A percentile compares a stretch with the other conserved stretches of the same genome.
These are phyloP conservation scores for Alternaria ethzedia DNA, from an alignment of 2,329 filamentous ascomycete species.

Conservation along the genomic window DNA sequence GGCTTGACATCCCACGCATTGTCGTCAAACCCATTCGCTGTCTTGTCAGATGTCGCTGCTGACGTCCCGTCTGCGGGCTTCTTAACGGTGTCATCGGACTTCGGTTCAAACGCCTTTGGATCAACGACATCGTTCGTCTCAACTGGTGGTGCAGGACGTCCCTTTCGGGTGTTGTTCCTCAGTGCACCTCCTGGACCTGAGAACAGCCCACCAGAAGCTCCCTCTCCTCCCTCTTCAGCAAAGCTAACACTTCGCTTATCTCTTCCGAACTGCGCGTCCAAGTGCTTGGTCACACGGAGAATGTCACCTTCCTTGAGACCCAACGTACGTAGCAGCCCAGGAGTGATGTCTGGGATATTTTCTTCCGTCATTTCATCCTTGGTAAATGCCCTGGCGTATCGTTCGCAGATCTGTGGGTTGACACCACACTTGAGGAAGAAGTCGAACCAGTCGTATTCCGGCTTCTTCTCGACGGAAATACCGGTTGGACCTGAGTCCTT, in stretches of 20 bases:
- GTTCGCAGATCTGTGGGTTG: conserved; percentile 88
- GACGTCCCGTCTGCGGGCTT: conserved; percentile 55
- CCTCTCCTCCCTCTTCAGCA: conserved; percentile 62
- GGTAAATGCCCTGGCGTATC: conserved; percentile 87
- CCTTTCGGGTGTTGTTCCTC: conserved; percentile 93
- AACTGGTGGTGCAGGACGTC: conserved; percentile 83
- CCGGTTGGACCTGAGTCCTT: conserved; percentile 64
- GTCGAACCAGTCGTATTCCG: conserved; percentile 97
- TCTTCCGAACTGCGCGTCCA: conserved; percentile 80
- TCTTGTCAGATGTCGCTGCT: conserved; percentile 57
- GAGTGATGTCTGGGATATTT: conserved; percentile 86
- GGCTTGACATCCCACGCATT: conserved; percentile 98
- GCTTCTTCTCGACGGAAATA: conserved; percentile 69
- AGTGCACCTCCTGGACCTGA: conserved; percentile 90
- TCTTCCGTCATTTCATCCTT: conserved; percentile 97
- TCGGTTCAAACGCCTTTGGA: conserved; percentile 79
- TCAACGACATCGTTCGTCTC: conserved; percentile 87
- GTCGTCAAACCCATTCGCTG: conserved; percentile 80
- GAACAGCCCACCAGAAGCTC: conserved; percentile 79
- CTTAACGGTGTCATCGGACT: conserved; percentile 54
- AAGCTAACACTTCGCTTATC: conserved; percentile 63
- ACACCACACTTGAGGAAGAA: conserved; percentile 96
- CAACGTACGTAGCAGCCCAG: conserved; percentile 80
- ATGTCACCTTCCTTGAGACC: conserved; percentile 97
- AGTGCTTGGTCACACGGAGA: conserved; percentile 86